Evolutionary conservation across 495 filamentous ascomycete genomes (phyloP).

Genomic region (Neurospora tetrasperma): DNA sequence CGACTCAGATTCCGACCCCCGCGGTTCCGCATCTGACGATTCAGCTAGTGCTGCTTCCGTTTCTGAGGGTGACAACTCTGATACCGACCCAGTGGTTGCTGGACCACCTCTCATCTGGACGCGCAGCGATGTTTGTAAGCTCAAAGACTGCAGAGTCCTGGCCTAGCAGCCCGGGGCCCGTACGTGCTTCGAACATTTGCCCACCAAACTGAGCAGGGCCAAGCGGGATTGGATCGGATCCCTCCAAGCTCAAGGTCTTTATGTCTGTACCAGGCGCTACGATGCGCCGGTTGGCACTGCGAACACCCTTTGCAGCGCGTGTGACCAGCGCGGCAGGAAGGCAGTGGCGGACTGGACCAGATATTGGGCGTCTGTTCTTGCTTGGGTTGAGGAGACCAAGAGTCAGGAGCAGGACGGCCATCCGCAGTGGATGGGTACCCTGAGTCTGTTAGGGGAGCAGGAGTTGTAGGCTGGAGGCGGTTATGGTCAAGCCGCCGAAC

Average conservation of each 20-base stretch:
- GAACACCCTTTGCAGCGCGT: background rate
- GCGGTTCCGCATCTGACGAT: background rate
- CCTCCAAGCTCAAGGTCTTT: accelerated
- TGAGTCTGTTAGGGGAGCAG: too few species aligned
- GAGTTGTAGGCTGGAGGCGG: too few species aligned
- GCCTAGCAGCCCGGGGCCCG: background rate
- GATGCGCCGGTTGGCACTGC: background rate
- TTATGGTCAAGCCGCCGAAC: too few species aligned
- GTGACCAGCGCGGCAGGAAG: background rate
- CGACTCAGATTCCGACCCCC: too few species aligned
- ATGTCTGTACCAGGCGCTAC: background rate
- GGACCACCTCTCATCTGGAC: background rate
- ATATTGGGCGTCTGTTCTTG: background rate
- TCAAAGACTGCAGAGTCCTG: background rate
- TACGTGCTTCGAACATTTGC: background rate
- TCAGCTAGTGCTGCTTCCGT: background rate
- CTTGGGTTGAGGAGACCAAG: background rate
- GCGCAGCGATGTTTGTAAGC: accelerated
- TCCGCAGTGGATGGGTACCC: background rate
- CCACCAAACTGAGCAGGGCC: background rate
- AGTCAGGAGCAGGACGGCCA: background rate
- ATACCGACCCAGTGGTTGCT: too few species aligned
- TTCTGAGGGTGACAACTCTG: background rate
- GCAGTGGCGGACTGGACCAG: background rate
- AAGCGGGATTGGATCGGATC: background rate